phyloP scores from a whole-genome alignment of 495 filamentous ascomycete genomes.

The Massariosphaeria phaeospora region DNA sequence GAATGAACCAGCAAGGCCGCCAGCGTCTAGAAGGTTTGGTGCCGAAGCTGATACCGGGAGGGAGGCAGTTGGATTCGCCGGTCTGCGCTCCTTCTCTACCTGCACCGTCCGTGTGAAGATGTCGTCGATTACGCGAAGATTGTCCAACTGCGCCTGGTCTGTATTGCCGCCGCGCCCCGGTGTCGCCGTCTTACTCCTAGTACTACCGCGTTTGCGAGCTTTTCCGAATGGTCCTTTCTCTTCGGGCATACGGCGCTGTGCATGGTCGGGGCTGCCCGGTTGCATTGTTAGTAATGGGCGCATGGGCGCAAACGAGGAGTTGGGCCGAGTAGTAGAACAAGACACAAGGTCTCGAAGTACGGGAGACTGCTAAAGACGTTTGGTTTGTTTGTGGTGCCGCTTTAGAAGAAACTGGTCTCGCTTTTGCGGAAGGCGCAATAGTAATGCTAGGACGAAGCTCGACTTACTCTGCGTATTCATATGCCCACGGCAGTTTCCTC shows the following conservation, averaged over 20 bases:
- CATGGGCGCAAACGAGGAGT: background rate
- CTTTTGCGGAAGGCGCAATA: too few species aligned
- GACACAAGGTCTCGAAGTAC: too few species aligned
- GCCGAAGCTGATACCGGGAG: conserved; percentile 26
- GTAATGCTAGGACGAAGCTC: too few species aligned
- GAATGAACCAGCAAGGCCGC: conserved; percentile 11
- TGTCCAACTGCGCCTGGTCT: conserved; percentile 52
- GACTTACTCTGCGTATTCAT: conserved; percentile 57
- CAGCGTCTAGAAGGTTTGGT: conserved; percentile 15
- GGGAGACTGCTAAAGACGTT: too few species aligned
- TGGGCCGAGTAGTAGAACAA: too few species aligned
- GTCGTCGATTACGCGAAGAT: conserved; percentile 31
- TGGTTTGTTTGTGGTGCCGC: too few species aligned
- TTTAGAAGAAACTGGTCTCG: too few species aligned
- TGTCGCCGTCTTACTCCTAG: conserved; percentile 57
- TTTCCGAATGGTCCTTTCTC: conserved; percentile 62
- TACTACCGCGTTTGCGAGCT: conserved; percentile 43
- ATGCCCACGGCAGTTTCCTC: conserved; percentile 56
- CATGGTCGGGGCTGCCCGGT: conserved; percentile 37
- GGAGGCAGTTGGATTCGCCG: conserved; percentile 34
- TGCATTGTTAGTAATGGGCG: background rate
- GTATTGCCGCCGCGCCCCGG: conserved; percentile 47
- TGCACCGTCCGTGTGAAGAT: conserved; percentile 26
- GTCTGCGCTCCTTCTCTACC: conserved; percentile 17
- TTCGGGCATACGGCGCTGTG: conserved; percentile 50